phyloP scores from a whole-genome alignment of 2,329 filamentous ascomycete species.

The Fusarium camptoceras region DNA sequence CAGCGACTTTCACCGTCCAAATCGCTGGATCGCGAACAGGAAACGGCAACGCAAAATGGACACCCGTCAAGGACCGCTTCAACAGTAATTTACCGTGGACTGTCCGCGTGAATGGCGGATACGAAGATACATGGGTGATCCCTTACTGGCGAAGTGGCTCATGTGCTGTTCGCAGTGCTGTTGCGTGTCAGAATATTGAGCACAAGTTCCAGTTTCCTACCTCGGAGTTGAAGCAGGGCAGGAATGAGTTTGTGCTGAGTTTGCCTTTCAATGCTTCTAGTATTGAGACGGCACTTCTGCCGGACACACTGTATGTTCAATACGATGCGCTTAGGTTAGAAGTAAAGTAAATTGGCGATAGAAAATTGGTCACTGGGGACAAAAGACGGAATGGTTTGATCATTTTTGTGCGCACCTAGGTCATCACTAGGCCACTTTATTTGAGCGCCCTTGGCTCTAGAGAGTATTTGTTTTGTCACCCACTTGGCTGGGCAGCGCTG shows the following conservation, averaged over 20 bases:
- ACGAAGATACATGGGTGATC: slow-evolving; percentile 64
- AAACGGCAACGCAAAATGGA: slow-evolving; percentile 39
- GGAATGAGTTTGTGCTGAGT: slow-evolving; percentile 66
- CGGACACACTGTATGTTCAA: slow-evolving; percentile 68
- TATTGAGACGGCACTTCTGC: slow-evolving; percentile 66
- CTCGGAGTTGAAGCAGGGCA: slow-evolving; percentile 57
- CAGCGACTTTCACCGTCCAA: slow-evolving; percentile 37
- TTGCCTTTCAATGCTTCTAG: slow-evolving; percentile 69
- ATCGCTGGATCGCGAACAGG: slow-evolving; percentile 26
- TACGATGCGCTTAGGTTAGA: slow-evolving; percentile 73
- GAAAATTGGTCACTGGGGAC: background rate
- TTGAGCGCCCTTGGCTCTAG: no score
- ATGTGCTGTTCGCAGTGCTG: slow-evolving; percentile 68
- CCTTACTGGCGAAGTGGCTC: slow-evolving; percentile 58
- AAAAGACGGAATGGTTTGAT: no score
- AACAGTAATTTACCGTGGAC: slow-evolving; percentile 40
- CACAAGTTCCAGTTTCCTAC: slow-evolving; percentile 68
- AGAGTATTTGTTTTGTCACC: no score
- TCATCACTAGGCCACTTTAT: no score
- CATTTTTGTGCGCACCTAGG: no score
- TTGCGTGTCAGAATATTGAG: slow-evolving; percentile 69
- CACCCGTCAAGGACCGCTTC: slow-evolving; percentile 8
- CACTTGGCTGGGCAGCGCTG: no score
- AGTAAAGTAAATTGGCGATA: slow-evolving; percentile 46
- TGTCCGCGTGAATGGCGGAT: slow-evolving; percentile 51